These are phyloP conservation scores for Asterochloris sp. DNA, from an alignment of 139 green algal species.

Conservation along the genomic window DNA sequence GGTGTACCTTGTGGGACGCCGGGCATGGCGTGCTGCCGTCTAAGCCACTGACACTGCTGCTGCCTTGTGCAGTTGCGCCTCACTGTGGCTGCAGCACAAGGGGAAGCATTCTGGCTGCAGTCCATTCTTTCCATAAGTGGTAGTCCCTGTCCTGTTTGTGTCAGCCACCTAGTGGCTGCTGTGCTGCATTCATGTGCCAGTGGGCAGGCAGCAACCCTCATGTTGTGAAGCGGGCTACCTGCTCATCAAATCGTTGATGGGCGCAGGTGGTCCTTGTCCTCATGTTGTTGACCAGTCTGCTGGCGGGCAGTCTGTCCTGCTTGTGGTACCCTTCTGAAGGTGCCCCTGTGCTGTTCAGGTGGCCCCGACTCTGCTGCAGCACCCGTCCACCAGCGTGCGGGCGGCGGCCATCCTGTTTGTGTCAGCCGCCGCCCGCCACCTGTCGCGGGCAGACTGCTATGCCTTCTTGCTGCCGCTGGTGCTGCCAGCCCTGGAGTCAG, in stretches of 20 bases:
- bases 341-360: not conserved
- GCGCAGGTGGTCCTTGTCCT: no score
- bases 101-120: no score
- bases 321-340: not conserved
- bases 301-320: not conserved
- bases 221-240: not conserved
- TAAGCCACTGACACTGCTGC: no score
- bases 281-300: not conserved
- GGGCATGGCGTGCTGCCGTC: no score
- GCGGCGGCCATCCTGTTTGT: slow-evolving; percentile 60
- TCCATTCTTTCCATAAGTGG: no score
- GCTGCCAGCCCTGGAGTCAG: slow-evolving; percentile 26
- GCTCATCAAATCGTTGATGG: not conserved
- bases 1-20: no score
- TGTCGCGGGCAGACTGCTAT: slow-evolving; percentile 65
- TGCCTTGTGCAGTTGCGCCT: no score
- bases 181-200: no score
- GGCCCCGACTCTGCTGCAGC: not conserved
- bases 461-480: slow-evolving; percentile 62
- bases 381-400: slow-evolving; percentile 42
- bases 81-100: no score
- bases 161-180: no score
- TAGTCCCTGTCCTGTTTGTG: no score
- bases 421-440: slow-evolving; percentile 44
- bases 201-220: no score